Evolutionary conservation across 139 green algal genomes (phyloP).

Genomic region (Limnomonas spitsbergensis): DNA sequence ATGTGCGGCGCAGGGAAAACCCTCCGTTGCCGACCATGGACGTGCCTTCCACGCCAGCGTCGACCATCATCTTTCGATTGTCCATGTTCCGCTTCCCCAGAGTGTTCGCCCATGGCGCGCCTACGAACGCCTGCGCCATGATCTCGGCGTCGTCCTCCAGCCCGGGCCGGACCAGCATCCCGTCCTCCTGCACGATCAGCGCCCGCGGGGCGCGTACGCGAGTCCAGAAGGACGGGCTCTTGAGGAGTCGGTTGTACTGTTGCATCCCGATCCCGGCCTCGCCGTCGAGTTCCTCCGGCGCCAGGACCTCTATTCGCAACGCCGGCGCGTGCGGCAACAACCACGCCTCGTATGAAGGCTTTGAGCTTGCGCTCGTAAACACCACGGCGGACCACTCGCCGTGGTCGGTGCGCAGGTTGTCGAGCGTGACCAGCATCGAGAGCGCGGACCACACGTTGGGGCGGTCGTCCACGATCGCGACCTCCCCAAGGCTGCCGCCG

Average conservation of each 20-base stretch:
- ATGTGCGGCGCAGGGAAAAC: not conserved
- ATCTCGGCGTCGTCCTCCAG: not conserved
- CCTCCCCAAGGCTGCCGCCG: not conserved
- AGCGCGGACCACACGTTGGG: constrained; percentile 8
- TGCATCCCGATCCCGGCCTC: not conserved
- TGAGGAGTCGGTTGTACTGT: not conserved
- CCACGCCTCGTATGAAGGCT: not conserved
- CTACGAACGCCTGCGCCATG: not conserved
- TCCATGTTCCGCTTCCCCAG: too few relatives aligned
- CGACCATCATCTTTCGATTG: not conserved
- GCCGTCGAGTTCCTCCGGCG: not conserved
- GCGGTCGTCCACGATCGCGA: constrained; percentile 6
- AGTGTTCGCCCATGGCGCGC: not conserved
- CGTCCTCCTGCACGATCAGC: constrained; percentile 16
- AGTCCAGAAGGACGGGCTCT: not conserved
- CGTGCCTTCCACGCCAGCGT: not conserved
- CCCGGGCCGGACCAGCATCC: not conserved
- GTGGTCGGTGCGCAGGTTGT: not conserved
- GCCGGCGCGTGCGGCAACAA: not conserved
- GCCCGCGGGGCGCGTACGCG: not conserved
- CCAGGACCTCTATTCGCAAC: not conserved
- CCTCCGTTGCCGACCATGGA: constrained; percentile 9
- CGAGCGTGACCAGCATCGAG: not conserved
- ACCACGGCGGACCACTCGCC: not conserved
- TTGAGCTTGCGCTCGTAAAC: not conserved